phyloP scores from a whole-genome alignment of 179 eudicot species.

The Beta lomatogona region DNA sequence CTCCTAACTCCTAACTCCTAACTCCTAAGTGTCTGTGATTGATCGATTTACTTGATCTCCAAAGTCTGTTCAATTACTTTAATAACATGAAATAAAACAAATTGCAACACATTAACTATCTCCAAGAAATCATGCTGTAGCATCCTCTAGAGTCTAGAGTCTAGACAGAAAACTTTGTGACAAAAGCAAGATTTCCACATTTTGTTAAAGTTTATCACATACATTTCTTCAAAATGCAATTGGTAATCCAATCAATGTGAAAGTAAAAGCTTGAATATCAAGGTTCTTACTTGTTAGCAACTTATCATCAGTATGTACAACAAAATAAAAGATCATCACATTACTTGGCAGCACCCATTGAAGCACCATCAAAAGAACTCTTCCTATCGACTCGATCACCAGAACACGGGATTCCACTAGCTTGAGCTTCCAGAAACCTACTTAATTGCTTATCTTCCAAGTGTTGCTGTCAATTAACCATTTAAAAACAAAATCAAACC shows the following conservation, averaged over 20 bases:
- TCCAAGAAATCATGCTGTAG: background rate
- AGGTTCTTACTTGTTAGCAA: slow-evolving; percentile 14
- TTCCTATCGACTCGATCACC: slow-evolving; percentile 38
- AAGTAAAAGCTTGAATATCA: slow-evolving; percentile 6
- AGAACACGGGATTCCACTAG: slow-evolving; percentile 33
- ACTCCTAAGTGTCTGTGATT: background rate
- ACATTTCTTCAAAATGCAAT: slow-evolving; percentile 5
- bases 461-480: slow-evolving; percentile 59
- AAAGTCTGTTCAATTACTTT: background rate
- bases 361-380: slow-evolving; percentile 28
- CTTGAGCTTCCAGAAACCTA: slow-evolving; percentile 78
- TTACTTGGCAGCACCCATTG: slow-evolving; percentile 41
- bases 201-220: slow-evolving; percentile 9
- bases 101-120: background rate
- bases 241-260: slow-evolving; percentile 2
- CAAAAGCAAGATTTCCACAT: background rate
- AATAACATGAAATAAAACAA: background rate
- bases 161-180: background rate
- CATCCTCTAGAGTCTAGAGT: no score
- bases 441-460: slow-evolving; percentile 90
- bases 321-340: slow-evolving; percentile 3
- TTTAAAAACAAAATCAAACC: slow-evolving; percentile 12
- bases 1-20: no score
- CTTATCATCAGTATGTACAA: slow-evolving; percentile 21
- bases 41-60: background rate